Percentiles rank a stretch among this genome's conserved stretches.
phyloP scores from a whole-genome alignment of 2,329 filamentous ascomycete species.

The Torrubiellomyces zombiae region DNA sequence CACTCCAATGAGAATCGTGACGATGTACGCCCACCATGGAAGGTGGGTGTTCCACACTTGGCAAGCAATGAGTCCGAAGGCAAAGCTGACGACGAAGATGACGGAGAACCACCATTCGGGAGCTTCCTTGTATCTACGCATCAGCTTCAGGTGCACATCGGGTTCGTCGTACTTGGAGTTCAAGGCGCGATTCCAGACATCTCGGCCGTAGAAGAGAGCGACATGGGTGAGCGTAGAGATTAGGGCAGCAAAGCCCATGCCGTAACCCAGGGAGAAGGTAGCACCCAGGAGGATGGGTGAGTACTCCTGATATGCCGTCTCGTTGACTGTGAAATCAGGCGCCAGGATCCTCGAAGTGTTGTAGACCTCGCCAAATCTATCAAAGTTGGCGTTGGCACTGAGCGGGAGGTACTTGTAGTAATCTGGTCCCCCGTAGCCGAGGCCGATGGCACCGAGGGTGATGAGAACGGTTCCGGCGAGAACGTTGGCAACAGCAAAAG shows the following conservation, averaged over 20 bases:
- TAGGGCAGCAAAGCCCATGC: slow-evolving; percentile 39
- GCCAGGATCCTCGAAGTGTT: slow-evolving; percentile 39
- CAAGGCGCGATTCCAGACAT: slow-evolving; percentile 21
- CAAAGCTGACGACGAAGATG: slow-evolving; percentile 31
- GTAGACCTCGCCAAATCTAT: slow-evolving; percentile 40
- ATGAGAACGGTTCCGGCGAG: slow-evolving; percentile 34
- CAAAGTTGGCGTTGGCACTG: slow-evolving; percentile 36
- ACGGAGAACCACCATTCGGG: slow-evolving; percentile 40
- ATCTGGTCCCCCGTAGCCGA: slow-evolving; percentile 33
- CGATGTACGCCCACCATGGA: slow-evolving; percentile 25
- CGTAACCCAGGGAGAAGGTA: slow-evolving; percentile 38
- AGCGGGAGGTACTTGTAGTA: slow-evolving; percentile 39
- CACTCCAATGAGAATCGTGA: slow-evolving; percentile 22
- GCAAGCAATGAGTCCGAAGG: slow-evolving; percentile 22
- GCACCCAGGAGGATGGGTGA: slow-evolving; percentile 37
- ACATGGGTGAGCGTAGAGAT: slow-evolving; percentile 35
- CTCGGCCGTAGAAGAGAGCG: slow-evolving; percentile 32
- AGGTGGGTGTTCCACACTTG: slow-evolving; percentile 23
- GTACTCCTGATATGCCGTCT: slow-evolving; percentile 38
- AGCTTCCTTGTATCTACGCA: slow-evolving; percentile 36
- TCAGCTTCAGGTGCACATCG: slow-evolving; percentile 36
- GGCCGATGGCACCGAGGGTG: slow-evolving; percentile 30
- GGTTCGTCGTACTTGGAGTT: slow-evolving; percentile 21
- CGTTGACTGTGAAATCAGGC: slow-evolving; percentile 32
- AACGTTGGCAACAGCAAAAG: slow-evolving; percentile 43